phyloP scores from a whole-genome alignment of 2,329 filamentous ascomycete species.

The Huntiella savannae region DNA sequence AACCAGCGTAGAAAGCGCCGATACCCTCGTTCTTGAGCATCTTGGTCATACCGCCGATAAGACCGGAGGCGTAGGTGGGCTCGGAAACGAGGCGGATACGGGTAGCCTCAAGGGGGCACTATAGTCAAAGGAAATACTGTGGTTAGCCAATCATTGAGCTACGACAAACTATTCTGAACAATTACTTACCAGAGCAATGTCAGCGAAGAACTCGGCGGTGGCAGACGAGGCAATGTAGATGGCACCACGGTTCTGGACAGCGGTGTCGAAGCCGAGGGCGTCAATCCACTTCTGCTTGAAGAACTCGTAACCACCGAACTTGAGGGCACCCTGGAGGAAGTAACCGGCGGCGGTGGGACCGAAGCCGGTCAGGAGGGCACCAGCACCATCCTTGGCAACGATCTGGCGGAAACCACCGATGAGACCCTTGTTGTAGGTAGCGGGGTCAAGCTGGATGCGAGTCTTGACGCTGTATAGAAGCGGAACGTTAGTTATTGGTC shows the following conservation, averaged over 20 bases:
- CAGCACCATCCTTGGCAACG: slow-evolving; percentile 65
- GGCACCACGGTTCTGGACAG: slow-evolving; percentile 58
- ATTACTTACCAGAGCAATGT: slow-evolving; percentile 44
- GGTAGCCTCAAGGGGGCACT: slow-evolving; percentile 76
- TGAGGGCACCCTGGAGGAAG: slow-evolving; percentile 70
- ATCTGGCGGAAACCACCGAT: slow-evolving; percentile 76
- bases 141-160: neutral
- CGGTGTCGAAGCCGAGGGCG: slow-evolving; percentile 56
- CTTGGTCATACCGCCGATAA: slow-evolving; percentile 63
- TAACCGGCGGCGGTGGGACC: slow-evolving; percentile 78
- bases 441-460: slow-evolving; percentile 80
- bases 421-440: slow-evolving; percentile 73
- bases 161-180: neutral
- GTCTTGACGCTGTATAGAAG: slow-evolving; percentile 60
- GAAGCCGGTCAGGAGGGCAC: slow-evolving; percentile 67
- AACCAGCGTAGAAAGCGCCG: slow-evolving; percentile 77
- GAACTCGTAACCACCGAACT: slow-evolving; percentile 80
- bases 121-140: neutral
- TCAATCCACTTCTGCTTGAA: slow-evolving; percentile 89
- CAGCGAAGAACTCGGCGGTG: slow-evolving; percentile 49
- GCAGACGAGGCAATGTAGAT: slow-evolving; percentile 60
- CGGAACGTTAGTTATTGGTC: slow-evolving; percentile 9
- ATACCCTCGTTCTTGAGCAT: slow-evolving; percentile 68
- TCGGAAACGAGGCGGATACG: slow-evolving; percentile 85
- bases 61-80: slow-evolving; percentile 66